Evolutionary conservation across 805 yeast species (phyloP).

Genomic region (Alloascoidea africana): DNA sequence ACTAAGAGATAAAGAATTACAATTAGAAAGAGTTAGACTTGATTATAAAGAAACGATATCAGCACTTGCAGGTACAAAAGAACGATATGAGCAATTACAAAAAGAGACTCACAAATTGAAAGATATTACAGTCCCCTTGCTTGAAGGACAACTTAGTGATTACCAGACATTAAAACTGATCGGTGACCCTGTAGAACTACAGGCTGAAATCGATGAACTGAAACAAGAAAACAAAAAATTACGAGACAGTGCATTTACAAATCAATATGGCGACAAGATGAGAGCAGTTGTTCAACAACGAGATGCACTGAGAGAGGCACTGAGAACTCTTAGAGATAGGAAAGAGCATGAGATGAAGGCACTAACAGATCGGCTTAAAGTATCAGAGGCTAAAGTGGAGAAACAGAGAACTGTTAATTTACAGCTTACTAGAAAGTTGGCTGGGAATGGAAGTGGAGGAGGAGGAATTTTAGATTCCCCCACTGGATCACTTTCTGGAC

Average conservation of each 20-base stretch:
- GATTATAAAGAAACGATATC: constrained; percentile 12
- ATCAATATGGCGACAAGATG: constrained; percentile 19
- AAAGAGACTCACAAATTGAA: constrained; percentile 10
- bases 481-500: too few species aligned
- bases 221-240: constrained; percentile 17
- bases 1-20: constrained; percentile 14
- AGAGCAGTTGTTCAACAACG: constrained; percentile 19
- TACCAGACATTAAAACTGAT: constrained; percentile 12
- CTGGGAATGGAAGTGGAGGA: too few species aligned
- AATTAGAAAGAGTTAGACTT: constrained; percentile 9
- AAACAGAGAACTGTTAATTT: background rate
- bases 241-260: constrained; percentile 15
- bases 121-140: constrained; percentile 12
- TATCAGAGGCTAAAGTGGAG: constrained; percentile 1
- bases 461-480: too few species aligned
- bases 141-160: constrained; percentile 11
- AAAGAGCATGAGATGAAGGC: constrained; percentile 18
- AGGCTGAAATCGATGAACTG: constrained; percentile 15
- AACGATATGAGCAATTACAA: constrained; percentile 14
- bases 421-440: constrained; percentile 1
- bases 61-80: constrained; percentile 12
- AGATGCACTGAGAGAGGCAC: constrained; percentile 21
- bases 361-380: background rate
- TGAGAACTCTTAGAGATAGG: constrained; percentile 22
- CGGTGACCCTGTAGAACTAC: constrained; percentile 14